A percentile compares a stretch with the other conserved stretches of the same genome.
Conservation (phyloP, 108 stramenopile species). For the Pseudonitzschia multiseries region DNA sequence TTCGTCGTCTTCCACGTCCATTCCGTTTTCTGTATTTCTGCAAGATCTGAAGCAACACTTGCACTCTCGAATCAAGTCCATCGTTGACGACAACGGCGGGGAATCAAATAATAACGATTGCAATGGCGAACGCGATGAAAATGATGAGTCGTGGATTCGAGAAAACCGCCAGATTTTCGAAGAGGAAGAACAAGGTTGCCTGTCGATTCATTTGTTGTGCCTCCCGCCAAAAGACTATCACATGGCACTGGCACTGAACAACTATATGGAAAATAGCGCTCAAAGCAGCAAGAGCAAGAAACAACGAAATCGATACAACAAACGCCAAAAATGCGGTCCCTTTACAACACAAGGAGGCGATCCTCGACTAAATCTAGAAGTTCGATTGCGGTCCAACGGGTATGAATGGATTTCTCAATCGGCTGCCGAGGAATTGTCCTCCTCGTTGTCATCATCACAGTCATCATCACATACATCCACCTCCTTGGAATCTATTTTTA, state of each 20-base stretch:
- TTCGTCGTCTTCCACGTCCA: neutral
- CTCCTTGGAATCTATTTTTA: neutral
- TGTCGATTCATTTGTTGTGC: conserved; percentile 54
- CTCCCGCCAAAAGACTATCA: conserved; percentile 29
- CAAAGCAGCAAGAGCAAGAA: neutral
- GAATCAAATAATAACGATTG: neutral
- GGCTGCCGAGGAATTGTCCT: conserved; percentile 16
- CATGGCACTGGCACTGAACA: neutral
- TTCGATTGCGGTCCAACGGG: conserved; percentile 30
- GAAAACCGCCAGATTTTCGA: conserved; percentile 22
- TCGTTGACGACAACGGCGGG: conserved; percentile 3
- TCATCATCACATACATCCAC: neutral
- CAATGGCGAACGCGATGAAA: neutral
- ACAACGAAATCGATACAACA: conserved; percentile 47
- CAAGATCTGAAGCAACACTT: conserved; percentile 40
- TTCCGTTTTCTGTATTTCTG: conserved; percentile 24
- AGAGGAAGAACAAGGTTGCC: conserved; percentile 65
- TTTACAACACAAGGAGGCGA: conserved; percentile 69
- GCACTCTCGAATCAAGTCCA: conserved; percentile 15
- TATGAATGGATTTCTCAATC: conserved; percentile 29
- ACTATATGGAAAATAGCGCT: neutral
- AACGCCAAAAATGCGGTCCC: conserved; percentile 24
- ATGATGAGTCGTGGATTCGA: neutral
- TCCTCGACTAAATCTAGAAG: conserved; percentile 62
- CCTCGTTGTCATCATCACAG: neutral